phyloP scores from a whole-genome alignment of 2,329 filamentous ascomycete genomes.

The Aspergillus tamarii region DNA sequence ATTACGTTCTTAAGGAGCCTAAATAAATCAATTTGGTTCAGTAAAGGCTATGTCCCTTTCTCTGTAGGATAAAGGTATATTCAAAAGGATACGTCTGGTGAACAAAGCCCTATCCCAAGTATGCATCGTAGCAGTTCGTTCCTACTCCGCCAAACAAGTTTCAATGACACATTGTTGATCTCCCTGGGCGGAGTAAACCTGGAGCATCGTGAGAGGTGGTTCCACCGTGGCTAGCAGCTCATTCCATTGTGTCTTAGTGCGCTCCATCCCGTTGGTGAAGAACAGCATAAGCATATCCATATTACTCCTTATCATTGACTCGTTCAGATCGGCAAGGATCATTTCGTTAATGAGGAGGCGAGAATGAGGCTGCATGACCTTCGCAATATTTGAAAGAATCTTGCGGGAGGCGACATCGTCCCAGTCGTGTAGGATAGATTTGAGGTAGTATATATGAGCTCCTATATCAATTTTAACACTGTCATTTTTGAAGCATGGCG shows the following conservation, averaged over 20 bases:
- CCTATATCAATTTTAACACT: too few relatives aligned
- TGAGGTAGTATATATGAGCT: too few relatives aligned
- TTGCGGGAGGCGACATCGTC: too few relatives aligned
- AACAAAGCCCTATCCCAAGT: too few relatives aligned
- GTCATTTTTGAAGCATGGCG: rapidly evolving
- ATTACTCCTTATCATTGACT: not conserved
- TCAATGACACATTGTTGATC: conserved; percentile 9
- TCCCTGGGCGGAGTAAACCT: not conserved
- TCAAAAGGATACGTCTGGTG: too few relatives aligned
- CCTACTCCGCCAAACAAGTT: not conserved
- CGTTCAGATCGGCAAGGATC: not conserved
- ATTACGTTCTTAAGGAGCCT: too few relatives aligned
- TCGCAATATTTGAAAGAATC: too few relatives aligned
- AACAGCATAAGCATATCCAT: conserved; percentile 9
- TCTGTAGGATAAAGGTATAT: too few relatives aligned
- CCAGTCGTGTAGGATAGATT: too few relatives aligned
- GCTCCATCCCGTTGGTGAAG: not conserved
- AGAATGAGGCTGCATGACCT: not conserved
- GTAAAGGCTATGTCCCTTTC: too few relatives aligned
- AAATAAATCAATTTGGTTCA: too few relatives aligned
- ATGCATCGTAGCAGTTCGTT: too few relatives aligned
- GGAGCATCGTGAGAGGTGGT: not conserved
- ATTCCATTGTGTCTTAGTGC: conserved; percentile 4
- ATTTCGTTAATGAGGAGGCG: conserved; percentile 4
- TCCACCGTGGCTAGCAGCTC: conserved; percentile 2